phyloP scores from a whole-genome alignment of 768 basidiomycete species.

The Boletus edulis region DNA sequence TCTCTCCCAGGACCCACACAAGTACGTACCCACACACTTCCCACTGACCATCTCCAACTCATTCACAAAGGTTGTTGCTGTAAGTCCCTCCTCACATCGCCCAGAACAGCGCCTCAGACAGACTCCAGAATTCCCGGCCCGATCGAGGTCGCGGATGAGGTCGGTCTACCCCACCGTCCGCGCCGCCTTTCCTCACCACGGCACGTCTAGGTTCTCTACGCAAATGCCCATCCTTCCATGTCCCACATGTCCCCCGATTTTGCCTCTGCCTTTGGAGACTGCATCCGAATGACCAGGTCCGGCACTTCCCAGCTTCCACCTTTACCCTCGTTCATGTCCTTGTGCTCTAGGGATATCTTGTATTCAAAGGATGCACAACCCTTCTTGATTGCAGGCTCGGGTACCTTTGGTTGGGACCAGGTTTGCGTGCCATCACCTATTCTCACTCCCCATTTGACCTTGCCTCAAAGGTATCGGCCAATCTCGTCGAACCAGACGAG shows the following conservation, averaged over 20 bases:
- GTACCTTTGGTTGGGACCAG: constrained; percentile 97
- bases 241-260: constrained; percentile 91
- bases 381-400: constrained; percentile 91
- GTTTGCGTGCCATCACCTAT: constrained; percentile 33
- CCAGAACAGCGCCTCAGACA: not conserved
- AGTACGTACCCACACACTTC: constrained; percentile 34
- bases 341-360: constrained; percentile 58
- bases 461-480: constrained; percentile 71
- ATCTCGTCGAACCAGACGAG: constrained; percentile 82
- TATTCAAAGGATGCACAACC: constrained; percentile 80
- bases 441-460: not conserved
- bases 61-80: constrained; percentile 47
- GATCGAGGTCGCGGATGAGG: constrained; percentile 63
- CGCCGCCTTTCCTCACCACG: not conserved
- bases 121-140: constrained; percentile 56
- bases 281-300: constrained; percentile 78
- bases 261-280: constrained; percentile 83
- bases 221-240: constrained; percentile 90
- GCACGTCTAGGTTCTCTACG: constrained; percentile 67
- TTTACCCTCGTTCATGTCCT: not conserved
- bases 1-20: constrained; percentile 39
- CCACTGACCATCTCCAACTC: constrained; percentile 24
- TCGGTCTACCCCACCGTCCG: constrained; percentile 19
- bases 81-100: constrained; percentile 16
- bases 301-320: not conserved